Evolutionary conservation across 768 basidiomycete genomes (phyloP).

Genomic region (Coprinopsis cinerea): DNA sequence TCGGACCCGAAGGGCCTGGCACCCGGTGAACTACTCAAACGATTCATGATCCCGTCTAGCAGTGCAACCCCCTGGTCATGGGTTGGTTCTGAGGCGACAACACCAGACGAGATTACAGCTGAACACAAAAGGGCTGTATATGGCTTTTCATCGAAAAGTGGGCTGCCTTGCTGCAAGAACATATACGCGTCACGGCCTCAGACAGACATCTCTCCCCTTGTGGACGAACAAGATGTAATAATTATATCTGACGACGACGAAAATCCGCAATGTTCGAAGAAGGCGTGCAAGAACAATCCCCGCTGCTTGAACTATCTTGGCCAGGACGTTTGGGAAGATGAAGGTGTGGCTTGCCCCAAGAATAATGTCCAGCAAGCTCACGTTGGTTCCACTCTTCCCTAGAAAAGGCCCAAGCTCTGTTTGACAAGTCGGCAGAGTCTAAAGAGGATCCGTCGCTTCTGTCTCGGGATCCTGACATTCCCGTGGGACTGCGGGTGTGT

Average conservation of each 20-base stretch:
- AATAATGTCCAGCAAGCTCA: background rate
- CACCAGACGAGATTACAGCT: conserved; percentile 52
- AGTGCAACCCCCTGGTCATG: conserved; percentile 66
- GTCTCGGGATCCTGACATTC: conserved; percentile 47
- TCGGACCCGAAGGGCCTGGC: conserved; percentile 44
- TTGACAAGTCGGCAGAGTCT: conserved; percentile 45
- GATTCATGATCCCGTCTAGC: conserved; percentile 42
- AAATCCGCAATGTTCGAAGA: conserved; percentile 46
- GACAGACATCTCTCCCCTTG: conserved; percentile 31
- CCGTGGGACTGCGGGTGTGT: conserved; percentile 73
- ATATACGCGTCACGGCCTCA: conserved; percentile 33
- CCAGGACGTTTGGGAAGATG: conserved; percentile 74
- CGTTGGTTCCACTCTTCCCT: background rate
- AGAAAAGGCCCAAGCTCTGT: conserved; percentile 19
- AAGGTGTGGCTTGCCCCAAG: conserved; percentile 36
- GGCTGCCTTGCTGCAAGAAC: conserved; percentile 51
- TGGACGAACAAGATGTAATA: conserved; percentile 61
- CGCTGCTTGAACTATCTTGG: conserved; percentile 87
- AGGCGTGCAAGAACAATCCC: conserved; percentile 68
- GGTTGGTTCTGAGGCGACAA: conserved; percentile 63
- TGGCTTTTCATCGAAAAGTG: conserved; percentile 52
- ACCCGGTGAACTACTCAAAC: conserved; percentile 60
- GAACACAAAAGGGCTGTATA: conserved; percentile 66
- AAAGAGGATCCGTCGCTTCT: conserved; percentile 49
- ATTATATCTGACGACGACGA: conserved; percentile 65